A percentile compares a stretch with the other conserved stretches of the same genome.
These are phyloP conservation scores for Pseudogymnoascus sp. DNA, from an alignment of 2,329 filamentous ascomycete species.

Conservation along the genomic window DNA sequence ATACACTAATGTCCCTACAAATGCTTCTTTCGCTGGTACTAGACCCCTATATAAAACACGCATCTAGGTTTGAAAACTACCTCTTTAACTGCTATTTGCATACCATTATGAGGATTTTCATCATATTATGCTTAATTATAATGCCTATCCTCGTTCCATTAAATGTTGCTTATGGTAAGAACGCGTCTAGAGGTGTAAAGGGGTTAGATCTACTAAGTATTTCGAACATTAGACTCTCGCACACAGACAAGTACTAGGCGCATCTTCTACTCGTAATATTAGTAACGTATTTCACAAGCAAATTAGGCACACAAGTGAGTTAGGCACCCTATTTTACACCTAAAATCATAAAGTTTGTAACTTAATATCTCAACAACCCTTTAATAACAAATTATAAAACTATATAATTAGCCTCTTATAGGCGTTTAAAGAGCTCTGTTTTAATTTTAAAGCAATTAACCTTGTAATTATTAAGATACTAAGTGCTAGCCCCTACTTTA, in stretches of 20 bases:
- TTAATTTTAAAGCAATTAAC: too few relatives aligned
- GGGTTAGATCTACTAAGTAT: slow-evolving; percentile 78
- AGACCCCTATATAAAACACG: slow-evolving; percentile 10
- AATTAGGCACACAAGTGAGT: too few relatives aligned
- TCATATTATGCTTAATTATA: slow-evolving; percentile 65
- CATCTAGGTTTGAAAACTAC: slow-evolving; percentile 77
- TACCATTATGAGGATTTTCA: slow-evolving; percentile 77
- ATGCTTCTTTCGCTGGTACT: slow-evolving; percentile 12
- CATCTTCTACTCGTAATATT: slow-evolving; percentile 69
- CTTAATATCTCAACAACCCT: too few relatives aligned
- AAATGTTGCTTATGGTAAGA: slow-evolving; percentile 62
- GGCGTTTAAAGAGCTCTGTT: too few relatives aligned
- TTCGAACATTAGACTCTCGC: slow-evolving; percentile 60
- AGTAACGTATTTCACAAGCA: too few relatives aligned
- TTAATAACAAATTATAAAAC: too few relatives aligned
- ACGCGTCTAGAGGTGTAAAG: slow-evolving; percentile 42
- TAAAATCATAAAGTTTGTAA: too few relatives aligned
- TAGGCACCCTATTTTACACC: too few relatives aligned
- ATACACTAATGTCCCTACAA: neutral
- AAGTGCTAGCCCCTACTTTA: too few relatives aligned
- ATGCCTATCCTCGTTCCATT: slow-evolving; percentile 75
- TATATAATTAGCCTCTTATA: too few relatives aligned
- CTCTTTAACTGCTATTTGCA: slow-evolving; percentile 85
- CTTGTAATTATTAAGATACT: too few relatives aligned
- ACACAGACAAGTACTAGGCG: slow-evolving; percentile 65